These are phyloP conservation scores for Phialocephala subalpina DNA, from an alignment of 2,329 filamentous ascomycete species.

Conservation along the genomic window DNA sequence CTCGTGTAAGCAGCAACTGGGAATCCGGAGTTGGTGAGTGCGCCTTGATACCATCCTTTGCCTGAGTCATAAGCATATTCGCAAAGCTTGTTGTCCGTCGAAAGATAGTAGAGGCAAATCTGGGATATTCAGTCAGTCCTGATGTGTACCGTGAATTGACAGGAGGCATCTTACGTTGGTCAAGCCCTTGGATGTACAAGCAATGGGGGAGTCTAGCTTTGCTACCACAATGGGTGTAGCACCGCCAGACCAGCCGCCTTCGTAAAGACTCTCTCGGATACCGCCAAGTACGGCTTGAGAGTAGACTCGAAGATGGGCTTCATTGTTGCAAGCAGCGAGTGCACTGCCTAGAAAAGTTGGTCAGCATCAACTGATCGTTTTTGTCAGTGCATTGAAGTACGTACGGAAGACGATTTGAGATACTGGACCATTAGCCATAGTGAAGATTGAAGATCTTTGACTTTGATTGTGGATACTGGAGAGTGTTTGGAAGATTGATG, in stretches of 20 bases:
- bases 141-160: background rate
- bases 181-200: conserved; percentile 15
- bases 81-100: conserved; percentile 18
- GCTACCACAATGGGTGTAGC: conserved; percentile 6
- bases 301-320: conserved; percentile 20
- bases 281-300: conserved; percentile 16
- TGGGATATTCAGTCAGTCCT: background rate
- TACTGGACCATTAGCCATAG: no score
- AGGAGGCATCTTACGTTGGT: conserved; percentile 12
- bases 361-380: background rate
- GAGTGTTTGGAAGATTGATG: no score
- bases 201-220: conserved; percentile 16
- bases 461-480: no score
- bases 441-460: no score
- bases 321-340: conserved; percentile 16
- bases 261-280: conserved; percentile 22
- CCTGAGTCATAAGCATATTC: conserved; percentile 21
- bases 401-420: background rate
- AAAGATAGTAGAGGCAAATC: conserved; percentile 26
- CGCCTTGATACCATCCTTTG: conserved; percentile 19
- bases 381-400: background rate
- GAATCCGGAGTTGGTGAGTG: conserved; percentile 12
- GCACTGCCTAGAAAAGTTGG: conserved; percentile 7
- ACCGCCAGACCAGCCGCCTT: conserved; percentile 17
- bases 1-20: conserved; percentile 20